Percentiles rank a stretch among this genome's conserved stretches.
These are phyloP conservation scores for Lepidium didymum DNA, from an alignment of 345 rosid species.

Conservation along the genomic window DNA sequence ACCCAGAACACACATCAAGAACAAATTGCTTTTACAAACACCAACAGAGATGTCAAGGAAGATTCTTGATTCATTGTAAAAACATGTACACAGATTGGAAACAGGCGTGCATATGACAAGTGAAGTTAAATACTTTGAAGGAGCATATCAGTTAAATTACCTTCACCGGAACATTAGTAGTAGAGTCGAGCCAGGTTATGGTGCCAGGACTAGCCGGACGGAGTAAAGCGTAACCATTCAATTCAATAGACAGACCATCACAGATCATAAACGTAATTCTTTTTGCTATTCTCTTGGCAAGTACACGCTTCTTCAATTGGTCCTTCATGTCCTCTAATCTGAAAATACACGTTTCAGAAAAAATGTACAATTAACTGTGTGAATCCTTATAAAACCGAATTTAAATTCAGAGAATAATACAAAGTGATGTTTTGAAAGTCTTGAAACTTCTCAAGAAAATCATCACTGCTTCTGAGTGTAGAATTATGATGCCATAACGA, in stretches of 20 bases:
- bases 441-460: not conserved
- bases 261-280: constrained; percentile 51
- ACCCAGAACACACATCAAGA: constrained; percentile 2
- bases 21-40: not conserved
- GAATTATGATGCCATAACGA: not conserved
- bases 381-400: not conserved
- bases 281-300: constrained; percentile 69
- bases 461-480: not conserved
- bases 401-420: not conserved
- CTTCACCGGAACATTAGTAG: constrained; percentile 83
- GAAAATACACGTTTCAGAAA: constrained; percentile 19
- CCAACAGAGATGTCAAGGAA: not conserved
- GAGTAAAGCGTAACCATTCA: constrained; percentile 78
- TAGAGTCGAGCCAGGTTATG: constrained; percentile 92
- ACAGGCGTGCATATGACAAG: not conserved
- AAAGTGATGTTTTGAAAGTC: not conserved
- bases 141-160: constrained; percentile 30
- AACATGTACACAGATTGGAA: not conserved
- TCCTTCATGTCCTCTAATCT: constrained; percentile 92
- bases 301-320: constrained; percentile 77
- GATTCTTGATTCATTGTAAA: not conserved
- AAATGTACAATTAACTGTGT: not conserved
- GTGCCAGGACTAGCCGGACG: constrained; percentile 80
- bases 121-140: not conserved
- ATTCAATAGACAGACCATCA: constrained; percentile 60